These are phyloP conservation scores for Pyronema domesticum DNA, from an alignment of 495 filamentous ascomycete genomes.

Conservation along the genomic window DNA sequence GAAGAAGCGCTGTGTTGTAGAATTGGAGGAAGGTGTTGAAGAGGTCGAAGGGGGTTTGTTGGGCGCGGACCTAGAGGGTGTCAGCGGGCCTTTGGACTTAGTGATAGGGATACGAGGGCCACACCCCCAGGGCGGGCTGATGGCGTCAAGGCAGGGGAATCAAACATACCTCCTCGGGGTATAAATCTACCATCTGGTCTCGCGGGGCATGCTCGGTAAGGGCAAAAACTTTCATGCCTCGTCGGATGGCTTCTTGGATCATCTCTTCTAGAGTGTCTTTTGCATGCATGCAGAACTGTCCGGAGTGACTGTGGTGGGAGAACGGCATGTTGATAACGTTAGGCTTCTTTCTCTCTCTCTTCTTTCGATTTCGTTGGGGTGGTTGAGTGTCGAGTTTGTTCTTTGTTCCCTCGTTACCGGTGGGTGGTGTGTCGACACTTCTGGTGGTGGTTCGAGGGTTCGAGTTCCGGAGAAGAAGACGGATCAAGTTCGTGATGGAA, in stretches of 20 bases:
- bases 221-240: conserved; percentile 64
- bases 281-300: conserved; percentile 91
- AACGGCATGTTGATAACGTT: conserved; percentile 52
- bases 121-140: neutral
- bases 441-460: too few species aligned
- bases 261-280: conserved; percentile 68
- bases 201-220: conserved; percentile 97
- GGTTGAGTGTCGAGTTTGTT: too few species aligned
- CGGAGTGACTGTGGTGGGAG: conserved; percentile 97
- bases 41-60: conserved; percentile 9
- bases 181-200: conserved; percentile 50
- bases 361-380: too few species aligned
- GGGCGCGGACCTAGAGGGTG: conserved; percentile 8
- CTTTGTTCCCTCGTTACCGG: too few species aligned
- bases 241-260: conserved; percentile 56
- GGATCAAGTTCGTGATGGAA: too few species aligned
- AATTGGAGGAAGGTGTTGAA: conserved; percentile 14
- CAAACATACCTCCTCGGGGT: conserved; percentile 66
- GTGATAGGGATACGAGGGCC: too few species aligned
- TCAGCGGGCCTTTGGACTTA: too few species aligned
- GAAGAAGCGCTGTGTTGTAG: conserved; percentile 27
- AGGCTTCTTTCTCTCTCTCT: too few species aligned
- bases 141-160: conserved; percentile 2
- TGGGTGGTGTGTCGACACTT: too few species aligned
- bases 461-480: too few species aligned